Conservation (phyloP, 257 asterid species). For the Asclepias syriaca region DNA sequence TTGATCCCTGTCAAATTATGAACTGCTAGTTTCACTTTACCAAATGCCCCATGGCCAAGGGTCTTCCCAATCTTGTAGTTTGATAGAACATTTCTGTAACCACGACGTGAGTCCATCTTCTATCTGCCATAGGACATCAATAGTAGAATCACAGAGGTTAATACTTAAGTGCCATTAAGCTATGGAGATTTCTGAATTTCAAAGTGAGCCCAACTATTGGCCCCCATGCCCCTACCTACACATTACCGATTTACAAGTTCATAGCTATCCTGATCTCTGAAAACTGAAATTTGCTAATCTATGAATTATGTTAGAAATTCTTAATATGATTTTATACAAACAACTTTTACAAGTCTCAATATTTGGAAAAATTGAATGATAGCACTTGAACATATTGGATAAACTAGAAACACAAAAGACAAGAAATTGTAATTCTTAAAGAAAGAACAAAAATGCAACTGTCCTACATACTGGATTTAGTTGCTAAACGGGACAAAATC, state of each 20-base stretch:
- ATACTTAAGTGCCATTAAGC: background rate
- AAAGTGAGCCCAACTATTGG: background rate
- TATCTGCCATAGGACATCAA: too few relatives aligned
- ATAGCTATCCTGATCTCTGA: background rate
- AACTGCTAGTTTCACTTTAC: constrained; percentile 55
- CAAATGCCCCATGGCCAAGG: constrained; percentile 58
- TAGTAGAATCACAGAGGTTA: background rate
- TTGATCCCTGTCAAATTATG: constrained; percentile 49
- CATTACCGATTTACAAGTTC: too few relatives aligned
- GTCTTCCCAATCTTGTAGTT: constrained; percentile 47
- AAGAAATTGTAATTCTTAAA: background rate
- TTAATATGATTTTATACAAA: background rate
- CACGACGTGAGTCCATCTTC: constrained; percentile 13
- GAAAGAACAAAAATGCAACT: background rate
- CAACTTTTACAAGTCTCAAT: background rate
- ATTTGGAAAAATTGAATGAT: background rate
- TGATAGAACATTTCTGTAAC: constrained; percentile 13
- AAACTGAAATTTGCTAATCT: too few relatives aligned
- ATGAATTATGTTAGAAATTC: background rate
- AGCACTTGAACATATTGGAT: background rate
- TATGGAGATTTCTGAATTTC: background rate
- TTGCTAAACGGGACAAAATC: background rate
- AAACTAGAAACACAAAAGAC: background rate
- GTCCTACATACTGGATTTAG: too few relatives aligned
- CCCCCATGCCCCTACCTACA: background rate